Evolutionary conservation across 805 yeast genomes (phyloP).

Genomic region (Debaryomyces tyrocola): DNA sequence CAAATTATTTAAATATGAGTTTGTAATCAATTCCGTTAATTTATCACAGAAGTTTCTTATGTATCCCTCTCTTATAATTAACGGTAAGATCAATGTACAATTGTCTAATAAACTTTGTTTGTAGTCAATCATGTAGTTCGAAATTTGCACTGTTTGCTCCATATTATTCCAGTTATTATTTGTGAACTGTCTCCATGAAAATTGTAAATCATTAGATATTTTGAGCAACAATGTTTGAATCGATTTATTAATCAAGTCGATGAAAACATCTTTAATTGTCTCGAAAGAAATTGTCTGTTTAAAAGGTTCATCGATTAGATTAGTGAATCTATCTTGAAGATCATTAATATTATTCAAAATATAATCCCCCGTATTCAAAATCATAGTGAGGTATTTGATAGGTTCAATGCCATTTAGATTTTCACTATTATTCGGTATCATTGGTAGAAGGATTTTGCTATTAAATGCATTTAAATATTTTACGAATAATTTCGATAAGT

Average conservation of each 20-base stretch:
- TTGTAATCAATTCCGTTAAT: constrained; percentile 62
- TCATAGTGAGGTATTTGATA: constrained; percentile 62
- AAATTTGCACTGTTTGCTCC: constrained; percentile 67
- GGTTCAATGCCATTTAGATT: constrained; percentile 59
- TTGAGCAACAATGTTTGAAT: constrained; percentile 56
- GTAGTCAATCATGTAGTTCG: constrained; percentile 66
- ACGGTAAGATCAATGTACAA: constrained; percentile 50
- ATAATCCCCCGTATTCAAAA: constrained; percentile 88
- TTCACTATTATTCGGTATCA: constrained; percentile 43
- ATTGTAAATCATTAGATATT: constrained; percentile 58
- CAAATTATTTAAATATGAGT: constrained; percentile 57
- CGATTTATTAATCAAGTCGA: constrained; percentile 57
- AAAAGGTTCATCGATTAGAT: constrained; percentile 34
- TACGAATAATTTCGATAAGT: constrained; percentile 59
- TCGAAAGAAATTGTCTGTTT: constrained; percentile 52
- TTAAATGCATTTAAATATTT: constrained; percentile 57
- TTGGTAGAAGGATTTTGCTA: constrained; percentile 30
- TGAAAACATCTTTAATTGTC: constrained; percentile 53
- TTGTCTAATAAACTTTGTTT: constrained; percentile 46
- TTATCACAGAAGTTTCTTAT: constrained; percentile 74
- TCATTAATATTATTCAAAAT: constrained; percentile 77
- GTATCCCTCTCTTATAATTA: constrained; percentile 68
- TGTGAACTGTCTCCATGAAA: constrained; percentile 84
- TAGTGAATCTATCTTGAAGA: constrained; percentile 59
- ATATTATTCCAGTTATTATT: constrained; percentile 67